Evolutionary conservation across 2,329 filamentous ascomycete genomes (phyloP).

Genomic region (Penicillium griseofulvum): DNA sequence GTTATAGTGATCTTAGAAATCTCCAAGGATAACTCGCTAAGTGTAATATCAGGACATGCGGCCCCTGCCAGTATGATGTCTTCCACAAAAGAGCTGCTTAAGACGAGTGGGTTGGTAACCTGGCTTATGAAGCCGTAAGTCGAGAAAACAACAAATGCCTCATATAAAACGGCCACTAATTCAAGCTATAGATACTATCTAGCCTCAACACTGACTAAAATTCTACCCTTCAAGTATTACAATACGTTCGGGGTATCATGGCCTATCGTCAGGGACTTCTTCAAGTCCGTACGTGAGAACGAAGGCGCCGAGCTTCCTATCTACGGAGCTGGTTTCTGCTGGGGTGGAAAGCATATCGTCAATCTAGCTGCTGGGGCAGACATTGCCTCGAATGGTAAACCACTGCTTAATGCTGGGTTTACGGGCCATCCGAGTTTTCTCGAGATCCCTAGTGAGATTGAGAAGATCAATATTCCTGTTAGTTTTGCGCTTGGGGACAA

Average conservation of each 20-base stretch:
- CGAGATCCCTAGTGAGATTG: background rate
- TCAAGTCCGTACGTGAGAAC: conserved; percentile 36
- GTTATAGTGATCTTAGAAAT: conserved; percentile 1
- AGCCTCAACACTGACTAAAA: background rate
- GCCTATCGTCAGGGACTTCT: conserved; percentile 40
- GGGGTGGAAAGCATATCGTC: conserved; percentile 58
- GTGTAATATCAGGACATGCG: background rate
- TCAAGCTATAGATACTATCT: background rate
- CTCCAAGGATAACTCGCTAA: background rate
- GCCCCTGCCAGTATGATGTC: background rate
- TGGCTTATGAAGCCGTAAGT: conserved; percentile 5
- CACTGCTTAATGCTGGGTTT: background rate
- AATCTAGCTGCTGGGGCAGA: conserved; percentile 45
- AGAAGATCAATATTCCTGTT: conserved; percentile 1
- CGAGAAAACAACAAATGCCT: background rate
- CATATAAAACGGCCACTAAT: background rate
- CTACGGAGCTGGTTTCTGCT: conserved; percentile 61
- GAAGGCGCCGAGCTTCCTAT: conserved; percentile 41
- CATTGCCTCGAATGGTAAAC: conserved; percentile 37
- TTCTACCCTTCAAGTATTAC: background rate
- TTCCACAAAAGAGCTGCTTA: background rate
- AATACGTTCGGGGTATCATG: conserved; percentile 19
- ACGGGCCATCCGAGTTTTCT: conserved; percentile 2
- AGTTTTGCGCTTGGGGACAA: background rate
- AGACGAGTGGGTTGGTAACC: background rate